A percentile compares a stretch with the other conserved stretches of the same genome.
phyloP scores from a whole-genome alignment of 164 flowering plant genomes.

The Umbellularia californica region DNA sequence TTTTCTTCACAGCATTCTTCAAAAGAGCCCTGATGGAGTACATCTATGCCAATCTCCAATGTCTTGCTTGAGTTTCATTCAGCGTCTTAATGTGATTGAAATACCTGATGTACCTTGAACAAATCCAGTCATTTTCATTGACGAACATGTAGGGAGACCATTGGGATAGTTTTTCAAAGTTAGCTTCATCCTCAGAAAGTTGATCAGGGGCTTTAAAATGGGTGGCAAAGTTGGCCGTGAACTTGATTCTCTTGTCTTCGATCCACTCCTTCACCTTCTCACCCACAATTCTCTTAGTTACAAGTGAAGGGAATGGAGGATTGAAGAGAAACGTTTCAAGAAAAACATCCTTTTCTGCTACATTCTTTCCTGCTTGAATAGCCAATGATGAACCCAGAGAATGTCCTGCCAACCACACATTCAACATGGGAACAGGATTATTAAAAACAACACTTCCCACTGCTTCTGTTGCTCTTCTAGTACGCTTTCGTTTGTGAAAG shows the following conservation, averaged over 20 bases:
- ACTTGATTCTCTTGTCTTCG: too few relatives aligned
- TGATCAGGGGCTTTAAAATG: too few relatives aligned
- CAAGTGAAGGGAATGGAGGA: constrained; percentile 74
- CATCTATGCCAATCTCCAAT: constrained; percentile 41
- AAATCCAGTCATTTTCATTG: constrained; percentile 52
- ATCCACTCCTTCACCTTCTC: constrained; percentile 43
- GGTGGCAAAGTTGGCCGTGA: constrained; percentile 37
- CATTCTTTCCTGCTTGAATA: constrained; percentile 76
- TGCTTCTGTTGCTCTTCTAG: constrained; percentile 59
- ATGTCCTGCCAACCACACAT: constrained; percentile 82
- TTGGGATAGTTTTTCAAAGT: constrained; percentile 37
- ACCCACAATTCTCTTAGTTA: constrained; percentile 60
- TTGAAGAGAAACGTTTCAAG: constrained; percentile 73
- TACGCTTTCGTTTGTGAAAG: constrained; percentile 66
- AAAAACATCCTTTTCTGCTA: constrained; percentile 56
- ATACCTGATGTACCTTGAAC: constrained; percentile 68
- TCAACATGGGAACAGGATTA: constrained; percentile 22
- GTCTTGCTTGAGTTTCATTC: constrained; percentile 55
- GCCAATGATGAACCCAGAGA: constrained; percentile 88
- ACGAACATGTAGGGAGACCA: constrained; percentile 67
- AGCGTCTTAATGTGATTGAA: constrained; percentile 31
- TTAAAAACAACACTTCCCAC: constrained; percentile 49
- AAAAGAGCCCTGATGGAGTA: constrained; percentile 44
- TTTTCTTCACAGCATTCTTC: too few relatives aligned
- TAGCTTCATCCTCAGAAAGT: constrained; percentile 22